Evolutionary conservation across 805 yeast genomes (phyloP).

Genomic region (Brettanomyces custersianus): DNA sequence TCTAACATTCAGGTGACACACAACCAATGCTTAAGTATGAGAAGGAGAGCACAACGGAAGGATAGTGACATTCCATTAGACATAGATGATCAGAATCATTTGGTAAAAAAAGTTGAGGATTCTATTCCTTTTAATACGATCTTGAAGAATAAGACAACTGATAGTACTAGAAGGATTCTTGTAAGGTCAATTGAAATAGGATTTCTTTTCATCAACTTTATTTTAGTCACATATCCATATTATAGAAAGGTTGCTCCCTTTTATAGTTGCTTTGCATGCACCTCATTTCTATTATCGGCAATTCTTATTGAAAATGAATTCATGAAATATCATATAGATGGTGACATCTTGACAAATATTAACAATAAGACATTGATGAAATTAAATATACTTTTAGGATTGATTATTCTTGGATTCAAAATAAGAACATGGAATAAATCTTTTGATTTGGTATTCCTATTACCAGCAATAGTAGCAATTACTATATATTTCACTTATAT

Average conservation of each 20-base stretch:
- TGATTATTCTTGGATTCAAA: conserved; percentile 6
- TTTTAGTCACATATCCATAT: conserved; percentile 19
- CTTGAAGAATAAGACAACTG: conserved; percentile 6
- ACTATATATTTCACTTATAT: conserved; percentile 11
- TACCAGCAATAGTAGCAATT: conserved; percentile 18
- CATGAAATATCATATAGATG: conserved; percentile 3
- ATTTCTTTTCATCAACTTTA: conserved; percentile 16
- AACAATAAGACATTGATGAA: conserved; percentile 2
- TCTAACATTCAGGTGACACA: too few relatives aligned
- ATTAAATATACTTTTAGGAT: conserved; percentile 5
- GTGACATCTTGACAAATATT: background rate
- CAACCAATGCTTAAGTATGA: too few relatives aligned
- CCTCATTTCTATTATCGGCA: conserved; percentile 12
- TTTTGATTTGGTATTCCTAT: conserved; percentile 16
- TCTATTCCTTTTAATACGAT: conserved; percentile 13
- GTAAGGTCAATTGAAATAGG: conserved; percentile 11
- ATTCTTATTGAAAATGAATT: conserved; percentile 14
- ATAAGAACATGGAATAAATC: too few relatives aligned
- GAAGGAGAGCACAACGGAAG: too few relatives aligned
- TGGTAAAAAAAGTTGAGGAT: conserved; percentile 11
- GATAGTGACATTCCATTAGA: too few relatives aligned
- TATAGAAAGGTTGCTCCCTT: conserved; percentile 20
- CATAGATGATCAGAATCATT: conserved; percentile 13
- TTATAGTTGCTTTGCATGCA: conserved; percentile 18
- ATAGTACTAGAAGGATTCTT: conserved; percentile 5